phyloP scores from a whole-genome alignment of 208 protist genomes.

The Acanthamoeba sp. region DNA sequence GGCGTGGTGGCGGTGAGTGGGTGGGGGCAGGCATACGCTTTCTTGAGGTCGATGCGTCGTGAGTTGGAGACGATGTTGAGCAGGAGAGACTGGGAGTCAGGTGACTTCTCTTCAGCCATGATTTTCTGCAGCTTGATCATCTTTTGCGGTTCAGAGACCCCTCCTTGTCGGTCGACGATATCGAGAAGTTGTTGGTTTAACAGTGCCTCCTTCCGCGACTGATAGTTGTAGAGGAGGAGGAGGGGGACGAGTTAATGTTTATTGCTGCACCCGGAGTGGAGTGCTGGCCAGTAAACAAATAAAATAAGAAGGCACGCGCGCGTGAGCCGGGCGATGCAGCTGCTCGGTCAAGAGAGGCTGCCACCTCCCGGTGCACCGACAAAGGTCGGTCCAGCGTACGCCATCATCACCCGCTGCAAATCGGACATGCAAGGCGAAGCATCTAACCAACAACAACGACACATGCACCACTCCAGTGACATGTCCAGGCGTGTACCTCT shows the following conservation, averaged over 20 bases:
- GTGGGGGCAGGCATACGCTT: not conserved
- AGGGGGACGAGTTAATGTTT: conserved; percentile 37
- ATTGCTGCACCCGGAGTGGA: not conserved
- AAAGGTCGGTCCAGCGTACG: not conserved
- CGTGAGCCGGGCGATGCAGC: not conserved
- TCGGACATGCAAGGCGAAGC: not conserved
- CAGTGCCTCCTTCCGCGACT: conserved; percentile 42
- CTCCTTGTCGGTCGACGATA: conserved; percentile 47
- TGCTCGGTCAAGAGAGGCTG: not conserved
- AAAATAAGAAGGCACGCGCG: not conserved
- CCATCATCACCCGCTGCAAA: not conserved
- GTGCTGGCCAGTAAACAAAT: not conserved
- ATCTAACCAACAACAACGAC: not conserved
- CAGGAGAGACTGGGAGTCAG: conserved; percentile 8
- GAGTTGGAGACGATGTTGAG: conserved; percentile 57
- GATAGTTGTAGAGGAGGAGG: not conserved
- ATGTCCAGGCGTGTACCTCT: conserved; percentile 32
- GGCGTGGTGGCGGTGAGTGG: no score
- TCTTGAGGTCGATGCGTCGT: conserved; percentile 10
- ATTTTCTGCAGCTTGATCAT: conserved; percentile 46
- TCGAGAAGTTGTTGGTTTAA: conserved; percentile 33
- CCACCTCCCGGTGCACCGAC: not conserved
- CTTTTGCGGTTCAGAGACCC: conserved; percentile 46
- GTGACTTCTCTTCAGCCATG: conserved; percentile 1
- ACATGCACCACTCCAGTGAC: not conserved